phyloP scores from a whole-genome alignment of 1,284 basidiomycete genomes.

The Pisolithus thermaeus region DNA sequence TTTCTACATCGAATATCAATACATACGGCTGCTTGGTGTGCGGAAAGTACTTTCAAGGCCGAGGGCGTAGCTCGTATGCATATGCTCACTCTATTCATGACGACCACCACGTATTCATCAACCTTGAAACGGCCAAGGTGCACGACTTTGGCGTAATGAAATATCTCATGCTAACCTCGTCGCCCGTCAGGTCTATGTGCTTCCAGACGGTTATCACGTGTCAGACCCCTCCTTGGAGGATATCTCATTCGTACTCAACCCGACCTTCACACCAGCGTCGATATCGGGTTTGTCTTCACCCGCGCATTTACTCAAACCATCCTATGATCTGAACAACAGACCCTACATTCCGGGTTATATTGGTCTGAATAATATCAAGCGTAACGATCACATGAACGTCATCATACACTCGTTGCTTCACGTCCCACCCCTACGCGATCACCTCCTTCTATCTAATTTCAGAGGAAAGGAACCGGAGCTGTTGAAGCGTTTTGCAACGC shows the following conservation, averaged over 20 bases:
- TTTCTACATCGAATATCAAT: constrained; percentile 94
- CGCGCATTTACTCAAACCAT: constrained; percentile 61
- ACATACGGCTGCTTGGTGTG: constrained; percentile 97
- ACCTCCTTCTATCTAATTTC: constrained; percentile 73
- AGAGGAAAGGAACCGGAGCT: constrained; percentile 78
- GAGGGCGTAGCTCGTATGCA: constrained; percentile 89
- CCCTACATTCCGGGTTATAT: constrained; percentile 92
- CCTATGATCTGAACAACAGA: constrained; percentile 78
- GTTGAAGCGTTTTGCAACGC: constrained; percentile 76
- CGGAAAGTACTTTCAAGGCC: constrained; percentile 98
- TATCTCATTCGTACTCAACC: constrained; percentile 86
- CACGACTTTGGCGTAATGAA: constrained; percentile 10
- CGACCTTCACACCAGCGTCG: constrained; percentile 64
- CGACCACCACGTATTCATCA: constrained; percentile 97
- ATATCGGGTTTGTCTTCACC: constrained; percentile 51
- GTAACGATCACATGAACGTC: constrained; percentile 97
- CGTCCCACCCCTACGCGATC: constrained; percentile 84
- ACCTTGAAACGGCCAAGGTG: constrained; percentile 89
- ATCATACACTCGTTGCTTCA: constrained; percentile 93
- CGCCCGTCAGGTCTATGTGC: constrained; percentile 77
- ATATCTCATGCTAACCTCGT: constrained; percentile 15
- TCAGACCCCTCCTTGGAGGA: constrained; percentile 94
- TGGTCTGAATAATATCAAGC: constrained; percentile 96
- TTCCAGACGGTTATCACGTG: constrained; percentile 97
- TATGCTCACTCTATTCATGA: constrained; percentile 97